Base-by-base conservation (phyloP, 495 filamentous ascomycete species). In the Penicillium subrubescens region DNA sequence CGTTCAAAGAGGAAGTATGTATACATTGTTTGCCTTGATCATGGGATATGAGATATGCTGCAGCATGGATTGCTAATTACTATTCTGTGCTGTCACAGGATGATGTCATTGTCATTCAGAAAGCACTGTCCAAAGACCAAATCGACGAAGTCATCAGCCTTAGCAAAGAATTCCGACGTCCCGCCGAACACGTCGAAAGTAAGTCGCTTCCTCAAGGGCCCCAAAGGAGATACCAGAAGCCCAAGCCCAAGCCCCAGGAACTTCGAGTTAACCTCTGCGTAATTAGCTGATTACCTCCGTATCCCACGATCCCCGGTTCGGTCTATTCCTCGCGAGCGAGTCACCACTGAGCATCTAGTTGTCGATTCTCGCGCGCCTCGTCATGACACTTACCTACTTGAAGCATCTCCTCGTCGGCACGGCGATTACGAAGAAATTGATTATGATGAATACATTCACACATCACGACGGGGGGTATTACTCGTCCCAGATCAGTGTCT, bases 91-190 rank as follows among this genome's bases (percentile, higher is more conserved):
- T 48, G 50, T 58, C 8, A 41, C 10, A 96, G 91, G 92, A 88
- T 43, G 88, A 90, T 54, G 86, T 86, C 55, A 85, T 94, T 70
- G 83, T 96, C 62, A 88, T 97, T 19, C 86, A 88, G 68, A 87
- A 89, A 65, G 93, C 93, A 3, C 83, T 97, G 25, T 92, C 90
- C 14, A 94, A 95, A 63, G 87, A 92, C 31, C 91, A 96, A 65
- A 97, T 97, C 68, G 93, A 97, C 70, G 89, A 94, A 67, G 80
- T 96, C 59, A 90, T 97, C 65, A 88, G 85, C 64, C 79, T 92
- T 44, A 96, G 92, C 72, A 89, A 91, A 68, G 86, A 91, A 34
- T 89, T 82, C 67, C 74, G 69, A 51, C 71, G 73, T 33, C 73
- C 72, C 46, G 60, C 70, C 19, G 29, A 44, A 21, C 62, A 64